Evolutionary conservation across 768 basidiomycete genomes (phyloP), one percentile per base, ranked within the genome.

Genomic region (Russula lepida): DNA sequence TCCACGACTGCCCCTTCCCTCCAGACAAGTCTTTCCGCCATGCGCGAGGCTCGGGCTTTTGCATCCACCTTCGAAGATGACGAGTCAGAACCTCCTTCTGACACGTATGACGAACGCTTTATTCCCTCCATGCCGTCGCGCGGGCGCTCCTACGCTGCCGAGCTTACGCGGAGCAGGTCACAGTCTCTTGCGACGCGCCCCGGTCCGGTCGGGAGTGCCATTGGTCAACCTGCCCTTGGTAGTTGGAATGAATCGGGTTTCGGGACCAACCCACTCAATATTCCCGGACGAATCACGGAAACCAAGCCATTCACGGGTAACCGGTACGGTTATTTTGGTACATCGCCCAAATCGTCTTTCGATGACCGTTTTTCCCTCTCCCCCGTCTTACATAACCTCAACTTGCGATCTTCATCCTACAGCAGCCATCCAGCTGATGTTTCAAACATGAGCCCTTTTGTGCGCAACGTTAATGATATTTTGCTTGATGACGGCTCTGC

Each of bases 371-470:
- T 75, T 64, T 81, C 80, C 68, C 80, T 79, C 49, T 76, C 77
- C 62, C 6, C 72, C 76, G 67, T 76, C 76, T 64, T 71, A 72
- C 62, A 68, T 73, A 67, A 69, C 71, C n/a, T 30, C 21, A 30
- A 32, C 27, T 4, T 44, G 28, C 54, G 41, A 67, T 74, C 75
- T 72, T 74, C 76, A 58, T 70, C 59, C 19, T 43, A 37, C n/a
- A 74, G 64, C 65, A 72, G 73, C 64, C 74, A 77, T 74, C 69
- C 77, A 33, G 72, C 72, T 25, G 80, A 91, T 72, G 72, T 82
- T 44, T 87, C 88, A 32, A 92, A 92, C 70, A 88, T 89, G 81
- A 85, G 83, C 64, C 91, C 90, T 0, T 92, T 93, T 70, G 82
- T 89, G n/a, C 77, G 90, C 25, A 89, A 93, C 70, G 86, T 92